phyloP scores from a whole-genome alignment of 768 basidiomycete species.

The Boletus eberwhitei region DNA sequence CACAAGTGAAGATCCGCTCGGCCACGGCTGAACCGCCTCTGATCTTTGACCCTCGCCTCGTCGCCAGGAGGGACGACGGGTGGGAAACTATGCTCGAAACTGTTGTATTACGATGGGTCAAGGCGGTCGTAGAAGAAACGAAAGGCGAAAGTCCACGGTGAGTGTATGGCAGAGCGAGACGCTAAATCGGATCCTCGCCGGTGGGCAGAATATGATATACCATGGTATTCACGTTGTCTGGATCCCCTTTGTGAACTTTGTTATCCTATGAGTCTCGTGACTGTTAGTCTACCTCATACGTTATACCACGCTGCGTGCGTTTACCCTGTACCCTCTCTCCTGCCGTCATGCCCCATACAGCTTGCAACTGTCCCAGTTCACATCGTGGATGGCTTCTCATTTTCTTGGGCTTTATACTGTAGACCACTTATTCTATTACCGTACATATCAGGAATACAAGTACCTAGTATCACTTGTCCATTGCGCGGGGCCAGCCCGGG shows the following conservation, averaged over 20 bases:
- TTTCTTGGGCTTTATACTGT: conserved; percentile 4
- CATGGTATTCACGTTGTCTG: not conserved
- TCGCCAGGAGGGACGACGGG: conserved; percentile 70
- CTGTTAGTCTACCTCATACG: conserved; percentile 8
- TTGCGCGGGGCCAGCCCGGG: no score
- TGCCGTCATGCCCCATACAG: not conserved
- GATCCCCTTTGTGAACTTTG: conserved; percentile 2
- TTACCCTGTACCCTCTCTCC: not conserved
- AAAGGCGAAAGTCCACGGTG: conserved; percentile 37
- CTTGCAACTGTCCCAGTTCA: conserved; percentile 2
- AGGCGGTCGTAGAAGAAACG: conserved; percentile 64
- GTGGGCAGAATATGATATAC: not conserved
- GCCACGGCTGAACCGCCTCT: conserved; percentile 46
- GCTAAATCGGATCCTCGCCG: not conserved
- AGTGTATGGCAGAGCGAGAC: conserved; percentile 1
- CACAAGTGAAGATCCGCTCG: conserved; percentile 37
- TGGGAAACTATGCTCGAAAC: conserved; percentile 80
- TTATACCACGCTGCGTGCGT: conserved; percentile 11
- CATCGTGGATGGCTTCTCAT: not conserved
- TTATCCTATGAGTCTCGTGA: conserved; percentile 4
- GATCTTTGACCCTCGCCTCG: conserved; percentile 66
- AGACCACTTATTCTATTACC: conserved; percentile 12
- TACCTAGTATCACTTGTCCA: no score
- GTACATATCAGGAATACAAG: not conserved
- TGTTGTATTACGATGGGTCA: conserved; percentile 63